Conservation (phyloP, 2,329 filamentous ascomycete genomes). For the Didymella lethalis region DNA sequence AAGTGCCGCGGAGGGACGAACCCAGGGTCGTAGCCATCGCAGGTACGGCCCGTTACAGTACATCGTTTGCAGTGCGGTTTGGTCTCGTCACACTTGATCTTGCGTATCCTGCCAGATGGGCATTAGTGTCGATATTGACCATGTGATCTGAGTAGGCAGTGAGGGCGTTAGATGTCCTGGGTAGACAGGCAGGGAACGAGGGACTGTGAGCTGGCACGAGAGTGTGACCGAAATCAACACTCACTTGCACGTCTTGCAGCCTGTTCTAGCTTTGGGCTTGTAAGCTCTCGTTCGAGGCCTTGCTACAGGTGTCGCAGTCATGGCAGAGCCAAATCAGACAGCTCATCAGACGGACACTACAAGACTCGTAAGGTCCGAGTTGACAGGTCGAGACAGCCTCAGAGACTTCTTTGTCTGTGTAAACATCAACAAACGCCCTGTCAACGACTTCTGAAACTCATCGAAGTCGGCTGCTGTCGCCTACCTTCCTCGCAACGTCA, state of each 20-base stretch:
- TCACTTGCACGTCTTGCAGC: constrained; percentile 24
- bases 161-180: background rate
- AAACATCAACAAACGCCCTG: background rate
- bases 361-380: background rate
- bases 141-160: background rate
- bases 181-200: background rate
- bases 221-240: constrained; percentile 14
- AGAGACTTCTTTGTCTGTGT: background rate
- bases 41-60: constrained; percentile 43
- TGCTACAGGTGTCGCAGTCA: background rate
- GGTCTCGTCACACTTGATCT: constrained; percentile 46
- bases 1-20: background rate
- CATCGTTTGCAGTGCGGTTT: constrained; percentile 43
- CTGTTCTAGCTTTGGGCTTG: constrained; percentile 17
- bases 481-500: constrained; percentile 2
- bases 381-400: background rate
- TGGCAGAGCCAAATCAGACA: background rate
- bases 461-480: background rate
- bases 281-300: constrained; percentile 3
- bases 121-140: constrained; percentile 3
- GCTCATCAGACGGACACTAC: background rate
- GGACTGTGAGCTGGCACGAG: background rate
- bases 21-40: constrained; percentile 40
- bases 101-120: constrained; percentile 36
- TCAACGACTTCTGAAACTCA: background rate